Evolutionary conservation across 441 rosid species (phyloP), one percentile per base, ranked within the genome.

Genomic region (Cnidoscolus chayamansa): DNA sequence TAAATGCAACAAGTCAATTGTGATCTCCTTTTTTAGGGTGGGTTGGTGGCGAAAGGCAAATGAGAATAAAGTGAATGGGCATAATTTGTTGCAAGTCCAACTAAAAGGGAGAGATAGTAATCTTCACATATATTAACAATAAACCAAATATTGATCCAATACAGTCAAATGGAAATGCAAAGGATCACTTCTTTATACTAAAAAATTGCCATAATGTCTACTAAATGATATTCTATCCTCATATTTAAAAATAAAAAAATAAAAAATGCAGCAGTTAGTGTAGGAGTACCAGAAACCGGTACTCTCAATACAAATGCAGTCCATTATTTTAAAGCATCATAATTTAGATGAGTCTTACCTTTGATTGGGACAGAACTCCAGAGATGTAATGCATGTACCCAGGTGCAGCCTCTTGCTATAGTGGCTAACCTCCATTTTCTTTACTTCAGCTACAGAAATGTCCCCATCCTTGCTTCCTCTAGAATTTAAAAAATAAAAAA

Each of bases 401-500:
- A 81, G 87, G 74, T 92, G 99, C 65, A 90, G 86, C 88, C 97
- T 90, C 87, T 83, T 91, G 78, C 96, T 95, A 86, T 87, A 86
- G 77, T 92, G 99, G 77, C 83, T 82, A 51, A 92, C 80, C 78
- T 89, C 96, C 99, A 94, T 94, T 73, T 91, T 95, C 84, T 87
- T 91, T 32, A 92, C 86, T 76, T 95, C 90, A 57, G 87, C 96
- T 25, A 91, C 88, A 65, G 92, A 86, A 19, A 91, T 76, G 74
- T 92, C 96, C 68, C 99, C 98, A 72, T 92, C 98, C 79, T 87
- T 90, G 82, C 97, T 94, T 78, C 93, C 99, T 79, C 99, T 92
- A 65, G 20, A 77, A 76, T 65, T 50, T 25, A 25, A 25, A 25
- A 25, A 25, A 25, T 25, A 25, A 25, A 25, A 25, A 25, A 25